Conservation (phyloP, 2,329 filamentous ascomycete species). For the Diaporthe amygdali region DNA sequence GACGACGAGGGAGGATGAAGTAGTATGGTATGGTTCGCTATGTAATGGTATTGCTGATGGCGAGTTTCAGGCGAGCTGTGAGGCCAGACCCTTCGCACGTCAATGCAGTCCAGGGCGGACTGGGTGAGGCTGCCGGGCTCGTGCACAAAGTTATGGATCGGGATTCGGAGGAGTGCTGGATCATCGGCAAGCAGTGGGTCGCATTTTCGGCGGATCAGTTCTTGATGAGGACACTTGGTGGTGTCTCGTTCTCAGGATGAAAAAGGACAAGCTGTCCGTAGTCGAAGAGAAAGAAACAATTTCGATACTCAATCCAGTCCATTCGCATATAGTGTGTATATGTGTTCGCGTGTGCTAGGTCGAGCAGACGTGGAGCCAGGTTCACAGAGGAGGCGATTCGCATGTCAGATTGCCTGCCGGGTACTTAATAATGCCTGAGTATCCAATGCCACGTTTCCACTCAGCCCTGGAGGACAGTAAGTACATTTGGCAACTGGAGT, state of each 20-base stretch:
- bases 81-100: slow-evolving; percentile 24
- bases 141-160: slow-evolving; percentile 8
- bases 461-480: neutral
- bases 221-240: neutral
- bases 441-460: slow-evolving; percentile 15
- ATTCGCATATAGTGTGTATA: neutral
- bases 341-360: neutral
- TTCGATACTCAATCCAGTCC: neutral
- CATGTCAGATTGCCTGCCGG: slow-evolving; percentile 13
- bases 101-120: neutral
- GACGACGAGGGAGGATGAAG: neutral
- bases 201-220: neutral
- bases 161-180: slow-evolving; percentile 1
- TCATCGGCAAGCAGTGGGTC: slow-evolving; percentile 6
- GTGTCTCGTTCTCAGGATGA: neutral
- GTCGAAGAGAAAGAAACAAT: neutral
- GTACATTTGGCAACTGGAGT: neutral
- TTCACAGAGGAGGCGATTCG: neutral
- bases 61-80: neutral
- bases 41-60: neutral
- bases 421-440: neutral
- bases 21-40: neutral
- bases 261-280: neutral
- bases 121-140: slow-evolving; percentile 20
- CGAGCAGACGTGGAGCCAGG: neutral